A percentile compares a stretch with the other conserved stretches of the same genome.
Evolutionary conservation across 768 basidiomycete species (phyloP).

Genomic region (Termitomyces titanicus): DNA sequence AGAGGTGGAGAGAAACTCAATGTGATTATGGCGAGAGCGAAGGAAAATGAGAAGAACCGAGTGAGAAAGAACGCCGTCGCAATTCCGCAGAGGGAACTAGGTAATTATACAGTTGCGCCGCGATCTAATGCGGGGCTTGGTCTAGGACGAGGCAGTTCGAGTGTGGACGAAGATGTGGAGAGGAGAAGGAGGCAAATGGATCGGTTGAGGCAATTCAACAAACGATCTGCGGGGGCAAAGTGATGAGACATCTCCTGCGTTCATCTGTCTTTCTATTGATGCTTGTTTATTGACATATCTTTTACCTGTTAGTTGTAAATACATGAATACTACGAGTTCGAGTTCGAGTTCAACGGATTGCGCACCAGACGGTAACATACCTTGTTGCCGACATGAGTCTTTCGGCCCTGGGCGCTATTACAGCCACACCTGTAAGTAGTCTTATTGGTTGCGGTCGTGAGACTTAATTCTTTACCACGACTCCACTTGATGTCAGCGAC

Average conservation of each 20-base stretch:
- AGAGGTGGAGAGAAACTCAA: slow-evolving; percentile 50
- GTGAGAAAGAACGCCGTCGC: slow-evolving; percentile 77
- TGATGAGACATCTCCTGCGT: not conserved
- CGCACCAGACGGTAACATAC: too few species aligned
- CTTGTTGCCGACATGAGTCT: not conserved
- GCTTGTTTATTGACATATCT: not conserved
- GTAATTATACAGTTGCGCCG: slow-evolving; percentile 81
- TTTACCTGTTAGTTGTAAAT: not conserved
- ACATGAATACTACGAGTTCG: not conserved
- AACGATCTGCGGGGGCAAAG: slow-evolving; percentile 31
- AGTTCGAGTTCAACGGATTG: not conserved
- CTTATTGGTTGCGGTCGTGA: too few species aligned
- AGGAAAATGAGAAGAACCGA: slow-evolving; percentile 63
- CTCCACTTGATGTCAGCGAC: too few species aligned
- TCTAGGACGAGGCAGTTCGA: slow-evolving; percentile 44
- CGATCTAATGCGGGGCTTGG: slow-evolving; percentile 48
- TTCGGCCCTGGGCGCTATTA: too few species aligned
- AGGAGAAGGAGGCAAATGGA: slow-evolving; percentile 74
- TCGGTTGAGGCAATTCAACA: slow-evolving; percentile 60
- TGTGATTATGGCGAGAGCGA: slow-evolving; percentile 64
- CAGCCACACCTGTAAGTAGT: too few species aligned
- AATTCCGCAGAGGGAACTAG: slow-evolving; percentile 75
- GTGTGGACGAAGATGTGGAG: slow-evolving; percentile 72
- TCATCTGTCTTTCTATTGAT: not conserved
- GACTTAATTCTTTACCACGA: too few species aligned